These are phyloP conservation scores for Entomophthora muscae DNA, from an alignment of 371 early-diverging fungal genomes.

Conservation along the genomic window DNA sequence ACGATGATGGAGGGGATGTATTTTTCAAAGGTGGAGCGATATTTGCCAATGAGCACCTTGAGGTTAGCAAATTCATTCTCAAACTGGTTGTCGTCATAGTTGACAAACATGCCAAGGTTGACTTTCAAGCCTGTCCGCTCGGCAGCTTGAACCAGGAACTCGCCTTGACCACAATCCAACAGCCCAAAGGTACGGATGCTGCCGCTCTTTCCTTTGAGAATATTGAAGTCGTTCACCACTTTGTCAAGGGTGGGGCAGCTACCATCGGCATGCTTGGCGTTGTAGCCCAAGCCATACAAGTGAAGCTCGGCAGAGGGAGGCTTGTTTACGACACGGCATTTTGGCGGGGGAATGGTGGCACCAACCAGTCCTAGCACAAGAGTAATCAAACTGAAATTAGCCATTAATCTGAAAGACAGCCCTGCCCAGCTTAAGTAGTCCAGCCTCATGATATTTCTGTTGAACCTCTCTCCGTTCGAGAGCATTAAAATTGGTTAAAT, in stretches of 20 bases:
- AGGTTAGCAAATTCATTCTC: constrained; percentile 8
- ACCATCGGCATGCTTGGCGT: constrained; percentile 7
- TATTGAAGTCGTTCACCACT: constrained; percentile 7
- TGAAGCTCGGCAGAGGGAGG: neutral
- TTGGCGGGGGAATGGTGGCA: too few relatives aligned
- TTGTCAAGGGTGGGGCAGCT: constrained; percentile 1
- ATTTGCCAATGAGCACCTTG: neutral
- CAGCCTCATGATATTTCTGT: too few relatives aligned
- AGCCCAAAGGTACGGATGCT: constrained; percentile 8
- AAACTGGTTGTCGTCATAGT: neutral
- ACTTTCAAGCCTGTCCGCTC: constrained; percentile 1
- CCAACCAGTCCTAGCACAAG: too few relatives aligned
- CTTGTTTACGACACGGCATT: too few relatives aligned
- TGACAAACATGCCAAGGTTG: constrained; percentile 7
- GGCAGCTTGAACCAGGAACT: constrained; percentile 6
- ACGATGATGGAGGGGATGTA: constrained; percentile 4
- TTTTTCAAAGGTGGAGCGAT: constrained; percentile 7
- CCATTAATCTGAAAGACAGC: too few relatives aligned
- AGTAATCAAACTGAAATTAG: too few relatives aligned
- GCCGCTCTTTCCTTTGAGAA: neutral
- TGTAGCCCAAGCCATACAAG: constrained; percentile 7
- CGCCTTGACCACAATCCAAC: constrained; percentile 6
- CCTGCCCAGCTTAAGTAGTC: too few relatives aligned
- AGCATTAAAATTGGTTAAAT: too few relatives aligned
- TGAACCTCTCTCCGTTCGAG: too few relatives aligned